phyloP scores from a whole-genome alignment of 2,329 filamentous ascomycete species.

The Myriosclerotinia duriaeana region DNA sequence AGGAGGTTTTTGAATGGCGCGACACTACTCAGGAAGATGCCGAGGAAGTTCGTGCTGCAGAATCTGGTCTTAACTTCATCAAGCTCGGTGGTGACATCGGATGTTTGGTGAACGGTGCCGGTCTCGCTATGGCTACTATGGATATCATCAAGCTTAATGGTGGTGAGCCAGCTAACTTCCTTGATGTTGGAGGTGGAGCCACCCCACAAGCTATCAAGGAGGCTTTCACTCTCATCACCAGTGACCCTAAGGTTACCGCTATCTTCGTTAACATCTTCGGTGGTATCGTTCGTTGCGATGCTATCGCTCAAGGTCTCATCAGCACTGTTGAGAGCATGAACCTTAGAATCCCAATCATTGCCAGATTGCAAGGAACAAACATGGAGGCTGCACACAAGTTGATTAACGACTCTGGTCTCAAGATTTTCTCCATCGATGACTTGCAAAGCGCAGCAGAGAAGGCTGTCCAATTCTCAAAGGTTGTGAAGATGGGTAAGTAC shows the following conservation, averaged over 20 bases:
- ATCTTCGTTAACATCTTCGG: constrained; percentile 99
- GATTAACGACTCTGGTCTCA: constrained; percentile 96
- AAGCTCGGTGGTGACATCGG: constrained; percentile 99
- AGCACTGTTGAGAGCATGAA: constrained; percentile 92
- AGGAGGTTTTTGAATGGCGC: constrained; percentile 92
- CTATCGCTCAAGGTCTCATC: constrained; percentile 94
- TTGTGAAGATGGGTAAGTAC: constrained; percentile 90
- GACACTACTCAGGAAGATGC: constrained; percentile 94
- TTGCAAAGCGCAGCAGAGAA: constrained; percentile 96
- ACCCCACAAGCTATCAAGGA: constrained; percentile 95
- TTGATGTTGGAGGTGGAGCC: constrained; percentile 96
- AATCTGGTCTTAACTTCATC: constrained; percentile 98
- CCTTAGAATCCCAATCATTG: constrained; percentile 94
- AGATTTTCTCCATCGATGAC: constrained; percentile 99
- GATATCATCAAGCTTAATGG: constrained; percentile 99
- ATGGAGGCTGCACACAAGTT: constrained; percentile 88
- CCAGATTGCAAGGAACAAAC: constrained; percentile 96
- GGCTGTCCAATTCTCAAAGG: constrained; percentile 97
- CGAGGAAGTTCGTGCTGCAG: constrained; percentile 94
- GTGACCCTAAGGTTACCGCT: constrained; percentile 94
- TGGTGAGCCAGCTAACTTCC: constrained; percentile 93
- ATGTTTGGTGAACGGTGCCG: constrained; percentile 97
- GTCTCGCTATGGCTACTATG: constrained; percentile 99
- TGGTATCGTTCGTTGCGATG: constrained; percentile 96
- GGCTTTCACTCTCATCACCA: constrained; percentile 98